Percentiles rank a stretch among this genome's conserved stretches.
phyloP scores from a whole-genome alignment of 306 rosid genomes.

The Castanea crenata region DNA sequence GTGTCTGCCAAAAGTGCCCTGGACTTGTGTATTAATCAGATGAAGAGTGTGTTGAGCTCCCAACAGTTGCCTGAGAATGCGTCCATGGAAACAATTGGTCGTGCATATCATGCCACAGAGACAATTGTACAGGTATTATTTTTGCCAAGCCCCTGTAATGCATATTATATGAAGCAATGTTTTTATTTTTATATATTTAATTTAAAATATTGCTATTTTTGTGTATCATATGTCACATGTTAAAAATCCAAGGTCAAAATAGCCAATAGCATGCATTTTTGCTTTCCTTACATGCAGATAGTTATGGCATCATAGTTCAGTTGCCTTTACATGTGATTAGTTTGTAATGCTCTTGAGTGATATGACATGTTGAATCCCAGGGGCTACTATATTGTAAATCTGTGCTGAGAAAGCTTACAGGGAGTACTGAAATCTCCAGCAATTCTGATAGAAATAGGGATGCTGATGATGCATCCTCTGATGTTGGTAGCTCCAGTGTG shows the following conservation, averaged over 20 bases:
- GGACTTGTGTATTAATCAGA: conserved; percentile 90
- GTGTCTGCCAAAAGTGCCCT: conserved; percentile 84
- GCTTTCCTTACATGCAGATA: not conserved
- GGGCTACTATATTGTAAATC: conserved; percentile 84
- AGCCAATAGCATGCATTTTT: not conserved
- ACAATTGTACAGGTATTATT: conserved; percentile 84
- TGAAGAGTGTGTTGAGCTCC: conserved; percentile 86
- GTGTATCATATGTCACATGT: not conserved
- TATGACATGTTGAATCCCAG: conserved; percentile 42
- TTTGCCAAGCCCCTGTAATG: not conserved
- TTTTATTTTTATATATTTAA: too few species aligned
- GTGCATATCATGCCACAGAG: conserved; percentile 94
- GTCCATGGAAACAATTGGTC: conserved; percentile 91
- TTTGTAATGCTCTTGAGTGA: conserved; percentile 11
- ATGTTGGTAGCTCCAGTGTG: conserved; percentile 95
- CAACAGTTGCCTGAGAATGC: conserved; percentile 87
- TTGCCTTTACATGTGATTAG: conserved; percentile 23
- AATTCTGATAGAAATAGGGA: conserved; percentile 83
- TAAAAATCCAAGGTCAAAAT: not conserved
- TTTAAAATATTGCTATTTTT: not conserved
- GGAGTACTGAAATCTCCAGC: conserved; percentile 59
- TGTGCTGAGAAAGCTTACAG: conserved; percentile 79
- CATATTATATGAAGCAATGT: not conserved
- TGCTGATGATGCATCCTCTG: conserved; percentile 84
- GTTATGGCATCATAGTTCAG: not conserved